Evolutionary conservation across 2,329 filamentous ascomycete species (phyloP), one percentile per base, ranked within the genome.

Genomic region (Pyrenophora graminea): DNA sequence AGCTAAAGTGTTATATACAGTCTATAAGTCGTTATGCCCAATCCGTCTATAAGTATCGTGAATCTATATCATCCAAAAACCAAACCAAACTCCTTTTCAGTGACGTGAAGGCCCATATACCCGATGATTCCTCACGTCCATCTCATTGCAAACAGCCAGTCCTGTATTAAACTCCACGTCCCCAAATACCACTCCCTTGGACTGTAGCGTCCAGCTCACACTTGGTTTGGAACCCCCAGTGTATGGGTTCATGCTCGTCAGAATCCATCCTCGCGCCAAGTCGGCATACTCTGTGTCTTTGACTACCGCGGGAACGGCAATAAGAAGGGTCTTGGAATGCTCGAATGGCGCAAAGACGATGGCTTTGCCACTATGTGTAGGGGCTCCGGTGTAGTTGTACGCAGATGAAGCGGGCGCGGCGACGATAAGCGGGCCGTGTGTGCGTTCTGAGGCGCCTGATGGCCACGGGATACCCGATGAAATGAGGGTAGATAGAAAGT

Each of bases 131-230:
- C 61, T 58, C 32, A 59, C 53, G 21, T 55, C 52, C 40, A 6
- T 41, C 25, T 53, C 48, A 13, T 41, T 49, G 23, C 52, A 42
- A 7, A 51, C 42, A 17, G 51, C 61, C 34, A 68, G 30, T 4
- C 43, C 57, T 2, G 27, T 49, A 34, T 50, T 51, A 23, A 71
- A 69, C 8, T 44, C 44, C 10, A 21, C 45, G 48, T 76, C 75
- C 15, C 70, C 72, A 63, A 77, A 77, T 6, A 77, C 50, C 2
- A 72, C 66, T 2, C 69, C 69, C 60, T 77, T 77, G 3, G 68
- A 68, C 27, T 71, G 59, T 23, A 77, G 32, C 2, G 69, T 75
- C 76, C 76, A 77, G 21, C 70, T 67, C 6, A 67, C 64, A n/a
- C 48, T 55, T 13, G 42, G 45, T 15, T 61, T 57, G 5, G 55